Evolutionary conservation across 202 grass and related monocot species (phyloP), one percentile per base, ranked within the genome.

Genomic region (Eragrostis tef): DNA sequence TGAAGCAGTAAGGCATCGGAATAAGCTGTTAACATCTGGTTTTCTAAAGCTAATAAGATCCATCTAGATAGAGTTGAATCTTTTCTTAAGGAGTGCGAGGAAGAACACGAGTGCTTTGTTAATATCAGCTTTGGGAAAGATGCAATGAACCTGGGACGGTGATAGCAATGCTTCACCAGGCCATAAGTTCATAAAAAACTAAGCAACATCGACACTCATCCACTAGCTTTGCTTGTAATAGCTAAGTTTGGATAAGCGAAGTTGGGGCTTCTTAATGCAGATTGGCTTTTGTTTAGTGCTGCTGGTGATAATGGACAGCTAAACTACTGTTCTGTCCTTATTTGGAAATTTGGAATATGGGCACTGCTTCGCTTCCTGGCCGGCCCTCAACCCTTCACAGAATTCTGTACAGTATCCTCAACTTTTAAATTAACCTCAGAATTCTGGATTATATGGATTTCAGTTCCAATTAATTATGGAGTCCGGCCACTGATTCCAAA

Each of bases 121-220:
- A 25, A 0, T 34, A 77, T 64, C 72, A 54, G 56, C 46, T 14
- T 39, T 26, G 22, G 36, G 56, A 44, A 44, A 52, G 59, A 64
- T 79, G 66, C 67, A 73, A 0, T 47, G 83, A 80, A 84, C 53
- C 63, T 61, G 26, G 11, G 21, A 60, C 68, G 80, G 20, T 27
- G 74, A 83, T 59, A 47, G 74, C 67, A 88, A 74, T 34, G 86
- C 68, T 34, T 11, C 54, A 77, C 50, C 65, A 0, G 8, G 13
- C 54, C 7, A 6, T 20, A 67, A 16, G 15, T 48, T 11, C 64
- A 15, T 50, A 66, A 43, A 1, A 56, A 68, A 51, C 19, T 9
- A 25, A 43, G 34, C 7, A 44, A 39, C 49, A 44, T 22, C 7
- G 49, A 67, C 64, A 43, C 5, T 57, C 31, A 46, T 57, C 34